phyloP scores from a whole-genome alignment of 805 yeast genomes.

The Metschnikowia drakensbergensis region DNA sequence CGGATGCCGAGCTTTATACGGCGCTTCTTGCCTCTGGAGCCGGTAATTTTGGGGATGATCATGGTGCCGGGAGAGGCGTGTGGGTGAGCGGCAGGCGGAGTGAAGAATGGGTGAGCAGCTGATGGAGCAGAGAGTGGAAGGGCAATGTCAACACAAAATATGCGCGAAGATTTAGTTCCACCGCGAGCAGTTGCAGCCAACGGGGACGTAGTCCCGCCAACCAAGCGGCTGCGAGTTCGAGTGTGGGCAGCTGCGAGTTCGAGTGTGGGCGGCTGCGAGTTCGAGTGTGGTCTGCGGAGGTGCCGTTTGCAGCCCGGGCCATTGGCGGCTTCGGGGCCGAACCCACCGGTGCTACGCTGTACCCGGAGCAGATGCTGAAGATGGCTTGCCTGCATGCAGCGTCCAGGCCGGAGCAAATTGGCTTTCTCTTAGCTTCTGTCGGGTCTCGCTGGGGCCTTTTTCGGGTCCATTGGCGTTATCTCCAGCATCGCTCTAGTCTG shows the following conservation, averaged over 20 bases:
- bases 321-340: too few relatives aligned
- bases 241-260: neutral
- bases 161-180: neutral
- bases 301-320: too few relatives aligned
- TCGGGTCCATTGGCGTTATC: too few relatives aligned
- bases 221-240: neutral
- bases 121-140: neutral
- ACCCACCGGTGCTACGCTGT: too few relatives aligned
- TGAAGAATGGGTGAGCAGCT: neutral
- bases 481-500: too few relatives aligned
- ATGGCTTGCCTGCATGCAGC: too few relatives aligned
- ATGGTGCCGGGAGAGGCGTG: neutral
- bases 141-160: constrained; percentile 1
- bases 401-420: too few relatives aligned
- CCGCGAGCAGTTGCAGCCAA: neutral
- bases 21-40: constrained; percentile 13
- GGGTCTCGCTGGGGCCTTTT: too few relatives aligned
- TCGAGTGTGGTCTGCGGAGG: neutral
- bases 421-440: too few relatives aligned
- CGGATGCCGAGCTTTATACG: constrained; percentile 56
- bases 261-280: neutral
- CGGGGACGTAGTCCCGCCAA: too few relatives aligned
- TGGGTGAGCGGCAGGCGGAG: neutral
- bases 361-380: too few relatives aligned
- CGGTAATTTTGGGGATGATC: neutral